Percentiles rank a stretch among this genome's conserved stretches.
phyloP scores from a whole-genome alignment of 2,329 filamentous ascomycete species.

The Colletotrichum higginsianum region DNA sequence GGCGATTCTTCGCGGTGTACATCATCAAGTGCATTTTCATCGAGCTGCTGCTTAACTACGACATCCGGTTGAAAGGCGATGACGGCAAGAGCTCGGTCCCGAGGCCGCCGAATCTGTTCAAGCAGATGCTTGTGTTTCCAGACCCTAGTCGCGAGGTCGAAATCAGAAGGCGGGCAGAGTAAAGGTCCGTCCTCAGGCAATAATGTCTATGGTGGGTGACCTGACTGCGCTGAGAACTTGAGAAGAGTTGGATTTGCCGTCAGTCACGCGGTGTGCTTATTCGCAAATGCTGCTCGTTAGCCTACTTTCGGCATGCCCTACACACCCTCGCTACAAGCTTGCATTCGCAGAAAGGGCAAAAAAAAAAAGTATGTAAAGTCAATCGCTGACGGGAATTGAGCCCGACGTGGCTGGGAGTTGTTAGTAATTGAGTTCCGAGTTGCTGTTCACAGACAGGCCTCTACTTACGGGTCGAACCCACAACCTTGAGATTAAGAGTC shows the following conservation, averaged over 20 bases:
- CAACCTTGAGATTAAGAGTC: constrained; percentile 77
- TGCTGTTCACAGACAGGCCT: accelerated
- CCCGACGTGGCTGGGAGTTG: background rate
- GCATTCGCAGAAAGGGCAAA: background rate
- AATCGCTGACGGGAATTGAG: background rate
- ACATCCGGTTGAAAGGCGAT: constrained; percentile 26
- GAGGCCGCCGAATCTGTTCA: constrained; percentile 30
- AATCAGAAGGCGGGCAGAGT: constrained; percentile 13
- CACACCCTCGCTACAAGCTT: too few relatives aligned
- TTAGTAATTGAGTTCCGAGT: background rate
- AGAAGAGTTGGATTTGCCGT: too few relatives aligned
- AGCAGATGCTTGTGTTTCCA: constrained; percentile 13
- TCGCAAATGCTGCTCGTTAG: too few relatives aligned
- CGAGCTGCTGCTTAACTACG: constrained; percentile 39
- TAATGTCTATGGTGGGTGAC: background rate
- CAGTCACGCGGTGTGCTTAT: too few relatives aligned
- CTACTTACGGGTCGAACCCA: constrained; percentile 61
- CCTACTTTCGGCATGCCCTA: too few relatives aligned
- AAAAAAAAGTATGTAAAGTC: background rate
- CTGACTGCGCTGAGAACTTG: background rate
- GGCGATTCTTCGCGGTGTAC: constrained; percentile 40
- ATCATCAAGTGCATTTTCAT: constrained; percentile 44
- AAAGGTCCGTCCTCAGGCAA: too few relatives aligned
- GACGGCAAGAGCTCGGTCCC: background rate
- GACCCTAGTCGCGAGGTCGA: constrained; percentile 19